Conservation (phyloP, 1,284 basidiomycete genomes). For the Pseudozyma tsukubaensis region DNA sequence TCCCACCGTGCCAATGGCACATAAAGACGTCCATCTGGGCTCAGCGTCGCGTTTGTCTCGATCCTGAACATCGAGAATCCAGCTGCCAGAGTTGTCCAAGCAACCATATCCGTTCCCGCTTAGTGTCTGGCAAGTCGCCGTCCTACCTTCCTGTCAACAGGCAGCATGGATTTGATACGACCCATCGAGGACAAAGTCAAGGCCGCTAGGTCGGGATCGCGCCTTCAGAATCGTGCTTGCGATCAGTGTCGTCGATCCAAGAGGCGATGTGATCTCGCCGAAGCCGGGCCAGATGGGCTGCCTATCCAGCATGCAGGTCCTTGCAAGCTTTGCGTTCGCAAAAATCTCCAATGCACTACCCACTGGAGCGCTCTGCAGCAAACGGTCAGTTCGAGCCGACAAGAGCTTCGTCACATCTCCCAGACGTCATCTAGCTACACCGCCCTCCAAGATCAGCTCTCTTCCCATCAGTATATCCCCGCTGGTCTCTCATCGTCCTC, state of each 20-base stretch:
- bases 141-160: not conserved
- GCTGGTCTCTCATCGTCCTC: conserved; percentile 31
- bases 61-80: not conserved
- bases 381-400: conserved; percentile 43
- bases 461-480: conserved; percentile 28
- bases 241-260: conserved; percentile 49
- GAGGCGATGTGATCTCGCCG: conserved; percentile 44
- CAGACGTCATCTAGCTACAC: conserved; percentile 39
- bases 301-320: conserved; percentile 36
- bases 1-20: too few species aligned
- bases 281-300: conserved; percentile 38
- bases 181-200: conserved; percentile 35
- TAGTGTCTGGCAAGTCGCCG: not conserved
- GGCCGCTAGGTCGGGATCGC: conserved; percentile 39
- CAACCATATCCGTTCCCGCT: not conserved
- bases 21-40: not conserved
- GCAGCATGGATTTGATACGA: conserved; percentile 33
- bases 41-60: not conserved
- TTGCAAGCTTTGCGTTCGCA: conserved; percentile 48
- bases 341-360: conserved; percentile 45
- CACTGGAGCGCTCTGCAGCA: conserved; percentile 47
- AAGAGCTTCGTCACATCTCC: conserved; percentile 47
- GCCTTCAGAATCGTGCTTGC: conserved; percentile 50
- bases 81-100: not conserved
- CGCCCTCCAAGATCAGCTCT: conserved; percentile 45